Percentiles rank a stretch among this genome's conserved stretches.
These are phyloP conservation scores for Pichia sp. DNA, from an alignment of 1,139 yeast species.

Conservation along the genomic window DNA sequence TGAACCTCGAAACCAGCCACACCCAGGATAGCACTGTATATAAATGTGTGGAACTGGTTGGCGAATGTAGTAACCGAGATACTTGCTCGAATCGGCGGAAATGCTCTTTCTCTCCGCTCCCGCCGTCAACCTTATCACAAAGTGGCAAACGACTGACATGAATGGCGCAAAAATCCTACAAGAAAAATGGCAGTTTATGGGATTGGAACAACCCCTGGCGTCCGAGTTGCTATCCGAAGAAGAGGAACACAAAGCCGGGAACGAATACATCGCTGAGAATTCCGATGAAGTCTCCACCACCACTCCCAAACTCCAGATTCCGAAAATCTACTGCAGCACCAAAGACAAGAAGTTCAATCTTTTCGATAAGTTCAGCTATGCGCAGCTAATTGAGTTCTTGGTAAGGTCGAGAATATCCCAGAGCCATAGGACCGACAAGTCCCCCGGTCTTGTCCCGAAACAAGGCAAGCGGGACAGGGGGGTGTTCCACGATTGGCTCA, in stretches of 20 bases:
- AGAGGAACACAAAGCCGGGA: background rate
- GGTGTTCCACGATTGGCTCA: conserved; percentile 6
- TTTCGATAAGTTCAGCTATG: conserved; percentile 6
- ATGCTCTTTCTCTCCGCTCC: background rate
- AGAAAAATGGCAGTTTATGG: background rate
- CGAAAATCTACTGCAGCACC: conserved; percentile 1
- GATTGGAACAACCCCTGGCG: background rate
- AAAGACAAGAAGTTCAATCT: conserved; percentile 4
- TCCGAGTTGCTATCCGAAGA: background rate
- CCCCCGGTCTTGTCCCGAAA: background rate
- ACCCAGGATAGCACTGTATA: background rate
- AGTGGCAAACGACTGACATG: background rate
- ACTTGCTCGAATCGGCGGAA: background rate
- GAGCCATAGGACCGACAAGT: background rate
- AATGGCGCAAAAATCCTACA: background rate
- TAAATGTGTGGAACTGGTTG: background rate
- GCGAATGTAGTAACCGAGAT: too few species aligned
- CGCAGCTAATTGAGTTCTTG: conserved; percentile 5
- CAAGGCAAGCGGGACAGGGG: background rate
- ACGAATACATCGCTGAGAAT: too few species aligned
- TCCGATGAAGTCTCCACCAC: too few species aligned
- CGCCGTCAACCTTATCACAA: background rate
- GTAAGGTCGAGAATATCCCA: background rate
- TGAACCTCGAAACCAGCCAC: background rate
- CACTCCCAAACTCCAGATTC: background rate